Evolutionary conservation across 768 basidiomycete species (phyloP).

Genomic region (Agrocybe praecox): DNA sequence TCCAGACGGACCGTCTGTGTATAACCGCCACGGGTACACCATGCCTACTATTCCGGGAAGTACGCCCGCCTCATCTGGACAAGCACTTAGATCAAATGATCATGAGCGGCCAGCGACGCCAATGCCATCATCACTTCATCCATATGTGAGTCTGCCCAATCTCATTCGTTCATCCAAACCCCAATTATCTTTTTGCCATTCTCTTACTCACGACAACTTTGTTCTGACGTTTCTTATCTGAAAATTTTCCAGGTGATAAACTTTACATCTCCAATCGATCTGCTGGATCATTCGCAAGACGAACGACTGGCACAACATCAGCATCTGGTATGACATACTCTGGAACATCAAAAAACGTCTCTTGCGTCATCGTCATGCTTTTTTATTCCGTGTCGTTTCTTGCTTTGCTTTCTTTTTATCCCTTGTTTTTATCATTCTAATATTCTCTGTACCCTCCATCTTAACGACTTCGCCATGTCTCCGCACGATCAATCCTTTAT

Average conservation of each 20-base stretch:
- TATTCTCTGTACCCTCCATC: background rate
- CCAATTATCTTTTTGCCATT: background rate
- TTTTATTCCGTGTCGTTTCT: background rate
- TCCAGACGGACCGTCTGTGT: constrained; percentile 32
- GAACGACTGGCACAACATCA: constrained; percentile 10
- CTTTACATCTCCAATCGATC: constrained; percentile 46
- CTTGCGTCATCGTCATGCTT: background rate
- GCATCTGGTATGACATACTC: background rate
- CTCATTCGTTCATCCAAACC: background rate
- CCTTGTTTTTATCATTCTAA: background rate
- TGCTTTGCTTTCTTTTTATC: background rate
- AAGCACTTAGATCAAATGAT: constrained; percentile 14
- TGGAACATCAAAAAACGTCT: background rate
- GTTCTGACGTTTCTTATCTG: background rate
- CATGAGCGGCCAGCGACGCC: constrained; percentile 13
- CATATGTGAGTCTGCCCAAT: constrained; percentile 37
- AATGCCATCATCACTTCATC: constrained; percentile 34
- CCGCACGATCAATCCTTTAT: background rate
- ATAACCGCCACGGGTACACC: constrained; percentile 22
- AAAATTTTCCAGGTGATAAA: constrained; percentile 34
- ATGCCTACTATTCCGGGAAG: constrained; percentile 18
- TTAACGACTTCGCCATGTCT: constrained; percentile 1
- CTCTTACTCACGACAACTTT: too few species aligned
- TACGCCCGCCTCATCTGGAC: constrained; percentile 10
- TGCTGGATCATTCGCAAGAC: constrained; percentile 23